Evolutionary conservation across 2,329 filamentous ascomycete genomes (phyloP), one percentile per base, ranked within the genome.

Genomic region (Cercospora canescens): DNA sequence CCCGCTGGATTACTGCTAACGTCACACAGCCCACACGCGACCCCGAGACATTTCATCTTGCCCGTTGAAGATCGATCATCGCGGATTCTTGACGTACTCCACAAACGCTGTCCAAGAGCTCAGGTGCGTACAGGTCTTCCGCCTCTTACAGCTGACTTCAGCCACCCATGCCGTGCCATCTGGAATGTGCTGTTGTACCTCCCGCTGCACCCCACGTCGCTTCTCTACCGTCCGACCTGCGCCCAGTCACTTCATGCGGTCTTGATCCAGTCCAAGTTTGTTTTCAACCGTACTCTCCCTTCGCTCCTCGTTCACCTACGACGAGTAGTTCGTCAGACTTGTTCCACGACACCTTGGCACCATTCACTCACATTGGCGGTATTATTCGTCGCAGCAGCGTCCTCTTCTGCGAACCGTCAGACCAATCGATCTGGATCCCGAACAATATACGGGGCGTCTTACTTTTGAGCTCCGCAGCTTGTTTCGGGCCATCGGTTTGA

Each of bases 331-430:
- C n/a, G 32, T 56, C 52, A 56, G 52, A 52, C 8, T 6, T 56
- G 28, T 24, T 32, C 24, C 28, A 56, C 52, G 28, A 56, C 28
- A 24, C 30, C n/a, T n/a, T 35, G 32, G 52, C 32, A 56, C 9
- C 11, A 24, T 24, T 6, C 26, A 37, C 60, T 35, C 37, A 50
- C 60, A 56, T 56, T 34, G 60, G 50, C 14, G 39, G 21, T 56
- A 62, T 16, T 14, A 50, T n/a, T 32, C 50, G 50, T 62, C 60
- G 48, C 60, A 62, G 60, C 60, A 56, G 55, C 54, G 55, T 63
- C 62, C 56, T 59, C 62, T 63, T 63, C 62, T 63, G 62, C 54
- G 39, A 52, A 28, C 62, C 55, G 62, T 63, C 62, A 63, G 62
- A 63, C 54, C 62, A 63, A 59, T 58, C 62, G 54, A 62, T 55